phyloP scores from a whole-genome alignment of 176 grass and related monocot species.

The Oryza rufipogon region DNA sequence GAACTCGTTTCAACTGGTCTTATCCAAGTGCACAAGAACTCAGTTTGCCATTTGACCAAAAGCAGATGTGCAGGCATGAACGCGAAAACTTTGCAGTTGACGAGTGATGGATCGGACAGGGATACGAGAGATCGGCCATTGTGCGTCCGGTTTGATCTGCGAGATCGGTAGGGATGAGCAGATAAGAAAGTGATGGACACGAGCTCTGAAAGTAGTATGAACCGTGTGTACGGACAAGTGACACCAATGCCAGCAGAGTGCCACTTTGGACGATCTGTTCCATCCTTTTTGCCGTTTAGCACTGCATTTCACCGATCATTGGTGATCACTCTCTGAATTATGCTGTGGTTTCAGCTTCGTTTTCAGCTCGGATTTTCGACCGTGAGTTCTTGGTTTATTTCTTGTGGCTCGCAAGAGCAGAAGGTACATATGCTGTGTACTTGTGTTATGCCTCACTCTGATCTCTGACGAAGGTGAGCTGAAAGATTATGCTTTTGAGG shows the following conservation, averaged over 20 bases:
- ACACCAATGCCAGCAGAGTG: not conserved
- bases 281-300: not conserved
- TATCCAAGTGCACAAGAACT: not conserved
- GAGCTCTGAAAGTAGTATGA: not conserved
- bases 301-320: not conserved
- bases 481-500: slow-evolving; percentile 4
- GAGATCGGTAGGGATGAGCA: slow-evolving; percentile 1
- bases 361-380: not conserved
- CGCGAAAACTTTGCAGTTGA: not conserved
- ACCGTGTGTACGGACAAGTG: not conserved
- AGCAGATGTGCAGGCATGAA: slow-evolving; percentile 16
- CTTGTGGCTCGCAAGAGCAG: not conserved
- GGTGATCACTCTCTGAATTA: not conserved
- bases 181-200: slow-evolving; percentile 45
- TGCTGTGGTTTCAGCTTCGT: not conserved
- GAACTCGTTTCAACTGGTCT: not conserved
- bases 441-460: not conserved
- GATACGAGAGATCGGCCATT: slow-evolving; percentile 25
- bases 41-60: not conserved
- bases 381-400: not conserved
- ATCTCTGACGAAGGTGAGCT: not conserved
- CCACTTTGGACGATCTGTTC: not conserved
- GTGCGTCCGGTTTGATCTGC: slow-evolving; percentile 34
- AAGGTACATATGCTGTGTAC: not conserved
- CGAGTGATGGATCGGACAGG: not conserved